A percentile compares a stretch with the other conserved stretches of the same genome.
Evolutionary conservation across 176 grass and related monocot genomes (phyloP).

Genomic region (Chloris gayana): DNA sequence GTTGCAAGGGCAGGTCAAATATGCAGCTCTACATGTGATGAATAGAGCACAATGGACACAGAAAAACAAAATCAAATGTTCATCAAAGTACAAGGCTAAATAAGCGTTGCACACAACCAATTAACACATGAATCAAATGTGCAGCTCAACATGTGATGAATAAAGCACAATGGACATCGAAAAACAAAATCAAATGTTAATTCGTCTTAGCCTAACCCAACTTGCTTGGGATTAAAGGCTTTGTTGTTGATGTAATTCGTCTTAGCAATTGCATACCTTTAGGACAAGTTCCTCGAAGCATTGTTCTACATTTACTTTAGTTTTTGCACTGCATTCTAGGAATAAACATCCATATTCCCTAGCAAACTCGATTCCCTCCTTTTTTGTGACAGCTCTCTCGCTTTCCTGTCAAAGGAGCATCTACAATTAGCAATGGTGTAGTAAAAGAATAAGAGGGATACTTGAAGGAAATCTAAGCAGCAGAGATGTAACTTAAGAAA

Average conservation of each 20-base stretch:
- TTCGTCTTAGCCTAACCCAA: background rate
- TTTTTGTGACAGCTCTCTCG: conserved; percentile 95
- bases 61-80: background rate
- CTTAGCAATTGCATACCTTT: conserved; percentile 49
- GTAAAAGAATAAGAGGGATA: background rate
- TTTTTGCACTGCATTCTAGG: conserved; percentile 97
- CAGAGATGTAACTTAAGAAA: conserved; percentile 1
- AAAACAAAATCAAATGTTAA: background rate
- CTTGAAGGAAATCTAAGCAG: background rate
- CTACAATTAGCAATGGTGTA: background rate
- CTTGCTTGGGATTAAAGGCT: too few relatives aligned
- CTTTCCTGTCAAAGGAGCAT: conserved; percentile 68
- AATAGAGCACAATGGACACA: background rate
- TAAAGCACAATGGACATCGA: background rate
- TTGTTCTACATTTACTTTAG: conserved; percentile 91
- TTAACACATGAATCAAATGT: too few relatives aligned
- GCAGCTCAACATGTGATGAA: background rate
- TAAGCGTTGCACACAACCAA: too few relatives aligned
- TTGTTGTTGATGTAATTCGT: too few relatives aligned
- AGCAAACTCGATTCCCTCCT: conserved; percentile 94
- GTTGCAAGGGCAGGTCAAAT: background rate
- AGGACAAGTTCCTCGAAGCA: conserved; percentile 97
- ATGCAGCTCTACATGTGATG: background rate
- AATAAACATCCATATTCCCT: conserved; percentile 92
- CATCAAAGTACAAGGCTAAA: too few relatives aligned